Evolutionary conservation across 208 protist species (phyloP), one percentile per base, ranked within the genome.

Genomic region (Strigomonas oncopelti): DNA sequence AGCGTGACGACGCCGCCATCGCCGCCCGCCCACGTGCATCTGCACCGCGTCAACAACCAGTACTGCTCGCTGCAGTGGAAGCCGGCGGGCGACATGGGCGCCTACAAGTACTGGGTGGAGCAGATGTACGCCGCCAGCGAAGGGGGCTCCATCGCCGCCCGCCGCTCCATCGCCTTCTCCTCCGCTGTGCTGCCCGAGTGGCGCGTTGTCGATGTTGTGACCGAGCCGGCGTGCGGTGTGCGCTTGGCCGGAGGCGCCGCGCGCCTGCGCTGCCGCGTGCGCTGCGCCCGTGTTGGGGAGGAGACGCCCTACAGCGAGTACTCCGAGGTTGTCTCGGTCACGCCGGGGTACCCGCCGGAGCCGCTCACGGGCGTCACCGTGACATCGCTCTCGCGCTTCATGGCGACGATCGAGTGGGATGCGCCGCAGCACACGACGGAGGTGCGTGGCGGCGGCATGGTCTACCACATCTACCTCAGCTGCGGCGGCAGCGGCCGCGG

Each of bases 221-320:
- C 85, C 51, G 82, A 86, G 32, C 83, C 75, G 38, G 83, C 83
- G 51, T 93, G 87, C 46, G 81, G 83, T 5, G 69, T 96, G 16
- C 87, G 82, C 48, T 74, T 90, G 31, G 72, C 73, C 27, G 78
- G 75, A 0, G 75, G 83, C 29, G 66, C 83, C 11, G 74, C 65
- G 0, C 87, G 88, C 53, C 75, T 94, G 71, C 90, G 92, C 0
- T 95, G 82, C 59, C 90, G 92, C 28, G 84, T 97, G 80, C 67
- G 69, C 62, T 20, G 77, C 75, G 3, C 65, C 57, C 61, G 46
- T 27, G 42, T 62, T 9, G 5, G 1, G 0, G 5, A n/a, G 14
- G 61, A 57, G 52, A 32, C 70, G 8, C 48, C 75, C 1, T 93
- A 78, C 76, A 95, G 90, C 72, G 87, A 87, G 3, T 92, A 74